phyloP scores from a whole-genome alignment of 2,329 filamentous ascomycete species.

The Fonsecaea erecta region DNA sequence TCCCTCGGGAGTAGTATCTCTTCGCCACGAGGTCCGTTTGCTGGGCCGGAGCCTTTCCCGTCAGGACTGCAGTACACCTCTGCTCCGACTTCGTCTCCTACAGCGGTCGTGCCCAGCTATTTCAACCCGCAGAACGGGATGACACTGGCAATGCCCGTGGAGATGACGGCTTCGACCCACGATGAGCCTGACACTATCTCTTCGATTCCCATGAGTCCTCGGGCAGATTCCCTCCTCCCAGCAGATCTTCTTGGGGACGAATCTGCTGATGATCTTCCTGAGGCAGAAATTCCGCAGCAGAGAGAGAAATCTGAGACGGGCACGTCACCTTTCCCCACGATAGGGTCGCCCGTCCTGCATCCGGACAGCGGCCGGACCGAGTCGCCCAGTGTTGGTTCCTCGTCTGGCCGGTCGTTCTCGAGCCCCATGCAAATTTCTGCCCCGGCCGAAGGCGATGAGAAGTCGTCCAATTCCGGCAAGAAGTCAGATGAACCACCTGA shows the following conservation, averaged over 20 bases:
- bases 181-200: conserved; percentile 60
- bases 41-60: conserved; percentile 45
- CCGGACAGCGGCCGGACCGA: conserved; percentile 44
- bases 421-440: conserved; percentile 52
- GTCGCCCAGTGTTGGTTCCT: conserved; percentile 52
- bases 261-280: conserved; percentile 36
- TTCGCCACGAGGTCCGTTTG: conserved; percentile 49
- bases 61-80: conserved; percentile 52
- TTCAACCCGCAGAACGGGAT: conserved; percentile 69
- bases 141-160: conserved; percentile 54
- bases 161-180: conserved; percentile 41
- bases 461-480: conserved; percentile 42
- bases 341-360: conserved; percentile 29
- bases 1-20: conserved; percentile 55
- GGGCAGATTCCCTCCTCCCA: conserved; percentile 64
- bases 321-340: conserved; percentile 30
- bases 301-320: conserved; percentile 17
- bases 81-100: conserved; percentile 58
- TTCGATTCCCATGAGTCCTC: conserved; percentile 67
- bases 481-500: conserved; percentile 29
- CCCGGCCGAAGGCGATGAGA: conserved; percentile 45
- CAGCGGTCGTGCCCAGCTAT: conserved; percentile 56
- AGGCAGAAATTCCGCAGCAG: conserved; percentile 39
- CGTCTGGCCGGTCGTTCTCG: conserved; percentile 52
- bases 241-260: conserved; percentile 66